A percentile compares a stretch with the other conserved stretches of the same genome.
phyloP scores from a whole-genome alignment of 805 yeast genomes.

The Saccharomycopsis schoenii region DNA sequence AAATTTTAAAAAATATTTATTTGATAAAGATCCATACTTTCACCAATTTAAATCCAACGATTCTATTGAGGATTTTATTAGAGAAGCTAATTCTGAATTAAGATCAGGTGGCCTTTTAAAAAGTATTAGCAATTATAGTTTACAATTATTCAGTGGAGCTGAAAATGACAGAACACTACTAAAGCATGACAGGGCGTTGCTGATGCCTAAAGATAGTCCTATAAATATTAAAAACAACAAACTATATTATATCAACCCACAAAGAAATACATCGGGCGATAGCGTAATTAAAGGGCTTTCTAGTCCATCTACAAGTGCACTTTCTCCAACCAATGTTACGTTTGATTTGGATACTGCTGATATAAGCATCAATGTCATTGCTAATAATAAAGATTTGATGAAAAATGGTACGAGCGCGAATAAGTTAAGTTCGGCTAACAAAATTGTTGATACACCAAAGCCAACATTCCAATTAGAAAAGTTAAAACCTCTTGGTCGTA shows the following conservation, averaged over 20 bases:
- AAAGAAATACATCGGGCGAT: conserved; percentile 1
- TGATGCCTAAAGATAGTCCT: not conserved
- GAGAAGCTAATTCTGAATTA: not conserved
- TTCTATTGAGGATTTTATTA: conserved; percentile 6
- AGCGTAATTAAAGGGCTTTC: not conserved
- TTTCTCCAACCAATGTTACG: conserved; percentile 13
- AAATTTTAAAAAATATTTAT: conserved; percentile 16
- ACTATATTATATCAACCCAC: conserved; percentile 3
- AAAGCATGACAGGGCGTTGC: not conserved
- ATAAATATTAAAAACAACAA: conserved; percentile 15
- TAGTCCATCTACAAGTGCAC: conserved; percentile 3
- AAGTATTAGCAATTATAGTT: conserved; percentile 16
- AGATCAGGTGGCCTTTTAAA: conserved; percentile 9
- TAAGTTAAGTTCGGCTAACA: not conserved
- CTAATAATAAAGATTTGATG: not conserved
- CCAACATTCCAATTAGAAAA: not conserved
- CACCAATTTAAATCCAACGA: conserved; percentile 15
- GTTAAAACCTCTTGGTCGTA: not conserved
- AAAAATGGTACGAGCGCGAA: not conserved
- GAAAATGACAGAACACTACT: not conserved
- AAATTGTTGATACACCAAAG: not conserved
- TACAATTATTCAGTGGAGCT: conserved; percentile 6
- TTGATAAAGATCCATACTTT: conserved; percentile 14
- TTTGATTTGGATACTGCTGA: not conserved
- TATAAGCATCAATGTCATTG: not conserved